Evolutionary conservation across 225 moss, liverwort and hornwort genomes (phyloP), one percentile per base, ranked within the genome.

Genomic region (Physcomitrium patens): DNA sequence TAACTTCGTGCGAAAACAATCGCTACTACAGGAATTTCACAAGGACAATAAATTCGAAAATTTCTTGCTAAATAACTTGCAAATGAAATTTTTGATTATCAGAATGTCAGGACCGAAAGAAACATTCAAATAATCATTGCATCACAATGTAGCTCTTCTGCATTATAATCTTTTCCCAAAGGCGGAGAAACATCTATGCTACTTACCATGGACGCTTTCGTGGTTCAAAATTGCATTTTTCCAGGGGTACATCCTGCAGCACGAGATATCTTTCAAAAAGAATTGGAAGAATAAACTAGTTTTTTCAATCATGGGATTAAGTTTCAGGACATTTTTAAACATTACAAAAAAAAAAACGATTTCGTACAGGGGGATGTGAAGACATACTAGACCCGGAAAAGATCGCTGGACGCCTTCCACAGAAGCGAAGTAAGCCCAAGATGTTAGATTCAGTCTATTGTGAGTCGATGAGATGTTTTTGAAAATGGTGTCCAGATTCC

Each of bases 381-480:
- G 46, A 50, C 81, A 49, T 77, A 81, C 81, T 50, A 68, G 81
- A 73, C 81, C 81, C 45, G 81, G 81, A 46, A 81, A 81, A 49
- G 77, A 67, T 68, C 81, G 77, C 31, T 81, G 77, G 14, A 81
- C 77, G 55, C 81, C 81, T 63, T 81, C 81, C 67, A 77, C 81
- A 57, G 81, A 73, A 50, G 66, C 81, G 45, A 81, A 81, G 73
- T 77, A 81, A 37, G 67, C 63, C 81, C 81, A 81, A 17, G 77
- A 68, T 14, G 77, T 81, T 67, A 81, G 54, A 53, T 77, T 73
- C 43, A 77, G 61, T 15, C 19, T 15, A 51, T 81, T 77, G 45
- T 63, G 56, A 24, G 71, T 54, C 43, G 44, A 31, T 5, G 73
- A 77, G 41, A 81, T 81, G 28, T 48, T 67, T 60, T 37, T 60